These are phyloP conservation scores for Quercus berberidifolia DNA, from an alignment of 306 rosid species.

Conservation along the genomic window DNA sequence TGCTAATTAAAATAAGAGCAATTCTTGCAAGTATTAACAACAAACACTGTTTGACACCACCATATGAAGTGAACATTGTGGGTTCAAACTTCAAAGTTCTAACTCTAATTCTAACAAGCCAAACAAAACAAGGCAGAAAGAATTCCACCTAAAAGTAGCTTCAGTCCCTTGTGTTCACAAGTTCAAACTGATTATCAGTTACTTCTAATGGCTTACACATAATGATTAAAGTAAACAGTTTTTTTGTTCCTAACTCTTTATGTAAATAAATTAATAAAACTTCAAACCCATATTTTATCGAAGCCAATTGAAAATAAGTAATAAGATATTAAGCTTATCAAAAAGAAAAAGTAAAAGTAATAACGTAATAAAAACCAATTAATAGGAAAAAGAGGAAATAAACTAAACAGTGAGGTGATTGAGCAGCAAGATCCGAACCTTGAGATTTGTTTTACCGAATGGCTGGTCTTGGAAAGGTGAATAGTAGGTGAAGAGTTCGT, in stretches of 20 bases:
- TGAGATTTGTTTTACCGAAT: conserved; percentile 33
- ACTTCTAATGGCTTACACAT: background rate
- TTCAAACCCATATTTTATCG: background rate
- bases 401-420: background rate
- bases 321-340: background rate
- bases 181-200: background rate
- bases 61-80: background rate
- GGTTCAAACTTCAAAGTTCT: background rate
- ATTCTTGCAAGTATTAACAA: background rate
- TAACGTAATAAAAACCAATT: background rate
- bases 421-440: conserved; percentile 37
- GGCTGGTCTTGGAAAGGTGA: conserved; percentile 30
- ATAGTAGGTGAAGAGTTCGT: conserved; percentile 43
- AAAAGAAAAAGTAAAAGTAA: background rate
- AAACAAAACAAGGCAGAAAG: background rate
- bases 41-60: background rate
- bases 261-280: background rate
- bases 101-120: background rate
- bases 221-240: background rate
- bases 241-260: background rate
- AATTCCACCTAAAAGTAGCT: background rate
- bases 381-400: too few species aligned
- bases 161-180: background rate
- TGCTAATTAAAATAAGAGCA: background rate
- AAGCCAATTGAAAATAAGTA: background rate